These are phyloP conservation scores for Lathyrus aphaca DNA, from an alignment of 306 rosid species.

Conservation along the genomic window DNA sequence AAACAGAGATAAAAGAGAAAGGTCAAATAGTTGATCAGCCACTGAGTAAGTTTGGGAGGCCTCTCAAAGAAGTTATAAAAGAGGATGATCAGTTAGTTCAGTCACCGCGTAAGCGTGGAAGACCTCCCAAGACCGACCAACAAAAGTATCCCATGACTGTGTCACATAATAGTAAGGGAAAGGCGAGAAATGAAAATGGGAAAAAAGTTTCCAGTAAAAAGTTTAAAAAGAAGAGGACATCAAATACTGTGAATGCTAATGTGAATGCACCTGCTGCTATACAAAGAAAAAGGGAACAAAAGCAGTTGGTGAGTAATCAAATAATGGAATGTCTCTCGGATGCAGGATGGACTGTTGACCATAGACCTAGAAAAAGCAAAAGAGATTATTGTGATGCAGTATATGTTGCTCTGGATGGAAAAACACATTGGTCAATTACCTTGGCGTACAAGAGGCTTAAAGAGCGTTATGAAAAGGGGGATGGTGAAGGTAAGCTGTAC, in stretches of 20 bases:
- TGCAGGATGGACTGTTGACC: conserved; percentile 91
- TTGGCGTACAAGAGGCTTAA: conserved; percentile 78
- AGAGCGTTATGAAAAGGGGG: conserved; percentile 62
- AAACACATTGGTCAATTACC: conserved; percentile 95
- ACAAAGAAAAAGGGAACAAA: conserved; percentile 33
- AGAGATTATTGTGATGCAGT: conserved; percentile 73
- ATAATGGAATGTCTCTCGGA: conserved; percentile 58
- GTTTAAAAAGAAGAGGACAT: conserved; percentile 30
- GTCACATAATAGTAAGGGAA: conserved; percentile 42
- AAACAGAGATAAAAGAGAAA: conserved; percentile 4
- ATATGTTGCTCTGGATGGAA: conserved; percentile 73
- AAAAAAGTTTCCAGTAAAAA: conserved; percentile 34
- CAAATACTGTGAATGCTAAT: conserved; percentile 32
- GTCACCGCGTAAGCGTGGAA: conserved; percentile 53
- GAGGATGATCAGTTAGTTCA: conserved; percentile 22
- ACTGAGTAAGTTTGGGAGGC: conserved; percentile 56
- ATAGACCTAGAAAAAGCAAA: conserved; percentile 63
- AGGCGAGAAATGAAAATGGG: conserved; percentile 16
- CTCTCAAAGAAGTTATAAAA: conserved; percentile 20
- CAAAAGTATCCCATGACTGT: conserved; percentile 37
- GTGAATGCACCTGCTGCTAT: conserved; percentile 11
- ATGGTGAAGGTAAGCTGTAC: conserved; percentile 57
- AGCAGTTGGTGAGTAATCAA: conserved; percentile 67
- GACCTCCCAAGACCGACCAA: conserved; percentile 43
- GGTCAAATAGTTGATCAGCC: conserved; percentile 22